These are phyloP conservation scores for Sclerotinia trifoliorum DNA, from an alignment of 2,329 filamentous ascomycete genomes.

Conservation along the genomic window DNA sequence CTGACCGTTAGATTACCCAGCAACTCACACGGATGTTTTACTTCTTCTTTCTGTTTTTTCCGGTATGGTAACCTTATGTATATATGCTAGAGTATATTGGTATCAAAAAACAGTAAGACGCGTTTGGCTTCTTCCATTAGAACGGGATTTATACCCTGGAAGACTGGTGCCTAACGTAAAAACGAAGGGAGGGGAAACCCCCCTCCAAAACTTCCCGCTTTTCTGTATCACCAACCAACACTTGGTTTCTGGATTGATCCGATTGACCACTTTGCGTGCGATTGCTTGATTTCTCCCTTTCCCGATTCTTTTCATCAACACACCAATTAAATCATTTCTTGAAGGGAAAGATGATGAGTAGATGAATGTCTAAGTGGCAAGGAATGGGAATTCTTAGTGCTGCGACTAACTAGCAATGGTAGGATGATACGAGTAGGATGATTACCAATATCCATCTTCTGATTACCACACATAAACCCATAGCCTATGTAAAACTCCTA, in stretches of 20 bases:
- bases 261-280: slow-evolving; percentile 4
- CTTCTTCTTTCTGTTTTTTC: neutral
- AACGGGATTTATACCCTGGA: neutral
- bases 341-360: neutral
- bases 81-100: neutral
- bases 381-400: neutral
- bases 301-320: neutral
- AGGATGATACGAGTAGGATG: slow-evolving; percentile 15
- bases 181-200: neutral
- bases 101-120: neutral
- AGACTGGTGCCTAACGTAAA: slow-evolving; percentile 10
- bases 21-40: neutral
- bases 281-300: neutral
- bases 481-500: neutral
- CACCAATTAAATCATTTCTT: neutral
- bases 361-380: neutral
- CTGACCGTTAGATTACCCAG: neutral
- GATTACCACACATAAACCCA: neutral
- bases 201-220: neutral
- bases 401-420: neutral
- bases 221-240: slow-evolving; percentile 3
- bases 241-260: slow-evolving; percentile 1
- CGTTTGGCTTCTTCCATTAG: neutral
- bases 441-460: neutral
- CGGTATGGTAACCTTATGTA: neutral